Conservation (phyloP, 805 yeast genomes). For the Kodamaea kakaduensis region DNA sequence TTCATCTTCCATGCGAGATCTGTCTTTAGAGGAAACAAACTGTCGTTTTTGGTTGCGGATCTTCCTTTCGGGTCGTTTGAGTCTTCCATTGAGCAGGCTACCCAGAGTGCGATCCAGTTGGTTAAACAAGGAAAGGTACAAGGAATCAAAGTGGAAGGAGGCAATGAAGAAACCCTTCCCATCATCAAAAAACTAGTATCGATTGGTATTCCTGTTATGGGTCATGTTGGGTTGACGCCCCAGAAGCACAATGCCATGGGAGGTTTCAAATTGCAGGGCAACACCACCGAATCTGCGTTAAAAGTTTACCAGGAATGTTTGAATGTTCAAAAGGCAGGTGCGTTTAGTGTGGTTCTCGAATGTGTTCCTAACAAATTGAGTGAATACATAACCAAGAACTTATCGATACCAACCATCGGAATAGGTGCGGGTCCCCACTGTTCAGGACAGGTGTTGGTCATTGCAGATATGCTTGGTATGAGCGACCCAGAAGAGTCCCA, state of each 20-base stretch:
- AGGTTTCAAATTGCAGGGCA: slow-evolving; percentile 88
- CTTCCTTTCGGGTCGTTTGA: slow-evolving; percentile 89
- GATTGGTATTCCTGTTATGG: slow-evolving; percentile 84
- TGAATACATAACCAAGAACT: slow-evolving; percentile 51
- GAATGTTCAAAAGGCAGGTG: slow-evolving; percentile 71
- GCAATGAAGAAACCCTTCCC: slow-evolving; percentile 47
- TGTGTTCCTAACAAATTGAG: slow-evolving; percentile 82
- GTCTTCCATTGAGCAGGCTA: slow-evolving; percentile 55
- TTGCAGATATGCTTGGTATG: slow-evolving; percentile 81
- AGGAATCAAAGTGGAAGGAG: slow-evolving; percentile 86
- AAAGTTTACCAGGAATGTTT: slow-evolving; percentile 63
- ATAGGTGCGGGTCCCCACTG: slow-evolving; percentile 89
- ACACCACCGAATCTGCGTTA: slow-evolving; percentile 48
- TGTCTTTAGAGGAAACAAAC: slow-evolving; percentile 63
- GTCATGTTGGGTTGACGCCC: slow-evolving; percentile 91
- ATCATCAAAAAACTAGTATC: slow-evolving; percentile 54
- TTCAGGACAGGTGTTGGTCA: slow-evolving; percentile 87
- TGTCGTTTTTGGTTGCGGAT: slow-evolving; percentile 75
- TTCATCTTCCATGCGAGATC: slow-evolving; percentile 73
- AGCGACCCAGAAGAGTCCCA: slow-evolving; percentile 41
- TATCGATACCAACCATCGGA: slow-evolving; percentile 82
- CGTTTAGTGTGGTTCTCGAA: slow-evolving; percentile 70
- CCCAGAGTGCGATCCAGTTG: slow-evolving; percentile 51
- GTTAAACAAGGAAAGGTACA: slow-evolving; percentile 56
- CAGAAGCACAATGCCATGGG: slow-evolving; percentile 76